These are phyloP conservation scores for Aspergillus sp. DNA, from an alignment of 2,329 filamentous ascomycete species.

Conservation along the genomic window DNA sequence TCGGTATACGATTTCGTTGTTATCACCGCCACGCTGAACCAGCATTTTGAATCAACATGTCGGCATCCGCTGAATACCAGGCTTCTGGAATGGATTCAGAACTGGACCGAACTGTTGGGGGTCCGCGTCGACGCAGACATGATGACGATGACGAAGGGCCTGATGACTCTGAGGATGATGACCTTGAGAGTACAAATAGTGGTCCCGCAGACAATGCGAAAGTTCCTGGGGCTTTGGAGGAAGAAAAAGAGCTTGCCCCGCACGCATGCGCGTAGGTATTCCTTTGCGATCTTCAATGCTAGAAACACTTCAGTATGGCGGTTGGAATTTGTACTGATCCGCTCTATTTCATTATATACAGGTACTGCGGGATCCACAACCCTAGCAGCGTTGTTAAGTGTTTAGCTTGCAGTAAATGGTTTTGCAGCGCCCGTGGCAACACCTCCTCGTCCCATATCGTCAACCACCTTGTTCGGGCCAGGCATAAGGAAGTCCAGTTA, in stretches of 20 bases:
- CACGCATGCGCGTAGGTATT: constrained; percentile 90
- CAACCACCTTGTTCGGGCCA: constrained; percentile 93
- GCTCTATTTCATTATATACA: constrained; percentile 37
- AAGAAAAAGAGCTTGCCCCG: constrained; percentile 85
- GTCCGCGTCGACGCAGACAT: constrained; percentile 65
- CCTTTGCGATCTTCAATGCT: background rate
- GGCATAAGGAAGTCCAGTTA: constrained; percentile 97
- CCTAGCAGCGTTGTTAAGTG: constrained; percentile 95
- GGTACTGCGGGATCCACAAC: constrained; percentile 97
- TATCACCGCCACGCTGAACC: background rate
- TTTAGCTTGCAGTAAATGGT: constrained; percentile 95
- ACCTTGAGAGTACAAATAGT: constrained; percentile 73
- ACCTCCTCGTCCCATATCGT: constrained; percentile 97
- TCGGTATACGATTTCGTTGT: background rate
- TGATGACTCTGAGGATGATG: constrained; percentile 80
- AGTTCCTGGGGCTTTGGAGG: constrained; percentile 59
- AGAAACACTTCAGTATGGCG: background rate
- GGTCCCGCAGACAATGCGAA: constrained; percentile 74
- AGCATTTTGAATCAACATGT: constrained; percentile 74
- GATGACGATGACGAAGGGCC: constrained; percentile 90
- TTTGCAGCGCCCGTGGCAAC: constrained; percentile 95
- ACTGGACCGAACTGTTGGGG: constrained; percentile 71
- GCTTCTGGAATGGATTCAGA: constrained; percentile 58
- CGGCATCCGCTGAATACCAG: constrained; percentile 73
- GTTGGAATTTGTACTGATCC: background rate